Base-by-base conservation (phyloP, 495 filamentous ascomycete species). In the Talaromyces trachyspermus region DNA sequence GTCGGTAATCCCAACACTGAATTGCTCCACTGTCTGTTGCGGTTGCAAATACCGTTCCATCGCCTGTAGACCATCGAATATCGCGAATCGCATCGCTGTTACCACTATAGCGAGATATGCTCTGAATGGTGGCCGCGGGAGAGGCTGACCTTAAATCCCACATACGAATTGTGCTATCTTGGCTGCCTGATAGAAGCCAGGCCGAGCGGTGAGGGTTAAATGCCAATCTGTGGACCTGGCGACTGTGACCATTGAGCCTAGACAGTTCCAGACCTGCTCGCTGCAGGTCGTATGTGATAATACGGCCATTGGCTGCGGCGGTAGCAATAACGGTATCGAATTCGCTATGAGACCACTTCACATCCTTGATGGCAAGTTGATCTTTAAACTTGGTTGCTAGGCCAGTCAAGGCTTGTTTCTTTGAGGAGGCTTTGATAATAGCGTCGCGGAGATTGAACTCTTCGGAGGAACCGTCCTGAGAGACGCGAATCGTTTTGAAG, bases 201-300 rank as follows among this genome's bases (percentile, higher is more conserved):
- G 78, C 80, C 43, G 83, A 81, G 50, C 78, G 71, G 58, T 86
- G 83, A 2, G 92, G 90, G 59, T 90, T 95, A 64, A 96, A 87
- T 33, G 88, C 89, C 29, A 98, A 71, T 52, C 81, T 81, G 64
- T 98, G 91, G 48, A 98, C 84, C 72, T 95, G 91, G 44, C 94
- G 85, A 48, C 75, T 79, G 63, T 96, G 94, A 59, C 95, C 91
- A 54, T 86, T 84, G 50, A 88, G 70, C 46, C 88, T 80, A 47
- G 80, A 82, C 44, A 83, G 72, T 58, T 94, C 88, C 25, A 94
- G 63, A 23, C 81, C 81, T 36, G 80, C 69, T 43, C 80, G 78
- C 52, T 81, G 80, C 48, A 95, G 67, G 70, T 95, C 88, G 61
- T 94, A 95, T 53, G 89, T 70, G 43, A 89, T 81, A 53, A 95